Evolutionary conservation across 306 rosid genomes (phyloP).

Genomic region (Pyrus communis): DNA sequence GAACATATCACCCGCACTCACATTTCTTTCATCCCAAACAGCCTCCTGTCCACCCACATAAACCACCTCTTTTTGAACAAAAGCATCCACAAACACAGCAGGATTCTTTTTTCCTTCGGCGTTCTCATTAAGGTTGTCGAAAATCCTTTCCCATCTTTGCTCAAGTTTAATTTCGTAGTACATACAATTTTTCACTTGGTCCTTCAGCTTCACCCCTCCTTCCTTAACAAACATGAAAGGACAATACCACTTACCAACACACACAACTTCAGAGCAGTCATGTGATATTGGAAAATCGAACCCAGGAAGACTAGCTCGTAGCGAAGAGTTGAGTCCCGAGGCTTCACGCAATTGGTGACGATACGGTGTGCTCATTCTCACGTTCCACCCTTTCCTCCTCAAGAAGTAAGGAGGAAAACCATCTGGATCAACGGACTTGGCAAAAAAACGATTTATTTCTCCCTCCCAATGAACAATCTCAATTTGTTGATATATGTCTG

Average conservation of each 20-base stretch:
- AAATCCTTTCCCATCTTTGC: slow-evolving; percentile 55
- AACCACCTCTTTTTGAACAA: slow-evolving; percentile 37
- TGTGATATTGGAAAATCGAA: slow-evolving; percentile 21
- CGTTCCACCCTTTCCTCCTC: slow-evolving; percentile 35
- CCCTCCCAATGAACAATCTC: too few relatives aligned
- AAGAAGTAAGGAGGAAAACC: slow-evolving; percentile 52
- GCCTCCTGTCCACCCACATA: slow-evolving; percentile 30
- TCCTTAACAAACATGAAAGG: slow-evolving; percentile 63
- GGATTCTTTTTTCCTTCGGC: background rate
- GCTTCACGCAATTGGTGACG: slow-evolving; percentile 40
- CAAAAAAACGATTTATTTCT: too few relatives aligned
- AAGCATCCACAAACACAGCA: slow-evolving; percentile 38
- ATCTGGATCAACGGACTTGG: background rate
- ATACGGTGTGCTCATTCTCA: slow-evolving; percentile 14
- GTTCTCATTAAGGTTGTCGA: slow-evolving; percentile 14
- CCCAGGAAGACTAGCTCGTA: slow-evolving; percentile 31
- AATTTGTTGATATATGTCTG: too few relatives aligned
- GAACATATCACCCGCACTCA: slow-evolving; percentile 14
- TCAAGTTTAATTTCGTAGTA: slow-evolving; percentile 56
- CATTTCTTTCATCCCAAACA: slow-evolving; percentile 8
- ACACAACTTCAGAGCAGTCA: slow-evolving; percentile 18
- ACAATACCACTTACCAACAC: slow-evolving; percentile 66
- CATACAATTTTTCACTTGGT: slow-evolving; percentile 37
- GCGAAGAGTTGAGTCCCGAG: slow-evolving; percentile 31
- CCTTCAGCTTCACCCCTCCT: slow-evolving; percentile 37